These are phyloP conservation scores for Cyclotella atomus DNA, from an alignment of 108 stramenopile genomes.

Conservation along the genomic window DNA sequence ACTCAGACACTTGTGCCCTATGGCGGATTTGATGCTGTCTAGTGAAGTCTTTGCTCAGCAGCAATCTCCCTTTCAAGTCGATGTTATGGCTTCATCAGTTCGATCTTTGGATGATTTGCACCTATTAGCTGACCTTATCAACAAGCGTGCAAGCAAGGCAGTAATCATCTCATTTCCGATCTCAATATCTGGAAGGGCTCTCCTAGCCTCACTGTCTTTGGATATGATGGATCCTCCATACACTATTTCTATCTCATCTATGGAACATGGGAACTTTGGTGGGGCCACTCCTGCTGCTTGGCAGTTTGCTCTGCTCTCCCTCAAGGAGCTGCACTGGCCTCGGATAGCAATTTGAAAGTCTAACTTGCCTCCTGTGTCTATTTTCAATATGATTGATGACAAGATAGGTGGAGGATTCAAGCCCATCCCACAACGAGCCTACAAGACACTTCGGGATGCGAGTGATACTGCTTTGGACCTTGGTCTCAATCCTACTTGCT, in stretches of 20 bases:
- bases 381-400: constrained; percentile 8
- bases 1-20: neutral
- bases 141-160: too few relatives aligned
- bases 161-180: too few relatives aligned
- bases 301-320: neutral
- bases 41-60: neutral
- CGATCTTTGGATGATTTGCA: too few relatives aligned
- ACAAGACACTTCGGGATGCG: neutral
- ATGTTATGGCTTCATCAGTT: neutral
- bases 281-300: neutral
- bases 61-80: neutral
- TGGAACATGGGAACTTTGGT: too few relatives aligned
- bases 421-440: neutral
- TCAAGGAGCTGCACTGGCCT: neutral
- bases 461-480: neutral
- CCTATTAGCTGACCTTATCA: too few relatives aligned
- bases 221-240: too few relatives aligned
- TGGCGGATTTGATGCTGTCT: neutral
- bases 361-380: neutral
- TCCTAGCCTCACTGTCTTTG: too few relatives aligned
- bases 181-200: too few relatives aligned
- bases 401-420: constrained; percentile 1
- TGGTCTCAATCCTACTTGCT: neutral
- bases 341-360: neutral
- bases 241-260: too few relatives aligned